Evolutionary conservation across 2,329 filamentous ascomycete species (phyloP).

Genomic region (Pseudonectria buxi): DNA sequence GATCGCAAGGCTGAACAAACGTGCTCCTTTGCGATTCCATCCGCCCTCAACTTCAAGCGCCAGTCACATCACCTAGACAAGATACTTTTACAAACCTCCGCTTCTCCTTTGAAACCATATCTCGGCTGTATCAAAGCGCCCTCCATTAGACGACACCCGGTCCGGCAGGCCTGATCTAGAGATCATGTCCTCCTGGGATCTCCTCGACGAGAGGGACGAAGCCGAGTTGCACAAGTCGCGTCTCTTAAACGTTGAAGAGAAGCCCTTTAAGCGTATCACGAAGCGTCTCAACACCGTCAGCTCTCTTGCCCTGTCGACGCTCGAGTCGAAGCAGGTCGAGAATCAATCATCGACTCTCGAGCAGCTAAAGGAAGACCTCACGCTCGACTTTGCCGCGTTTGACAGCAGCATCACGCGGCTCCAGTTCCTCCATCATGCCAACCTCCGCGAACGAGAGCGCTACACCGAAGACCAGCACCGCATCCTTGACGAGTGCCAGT

Average conservation of each 20-base stretch:
- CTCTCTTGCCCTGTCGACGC: slow-evolving; percentile 39
- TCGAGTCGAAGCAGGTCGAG: slow-evolving; percentile 29
- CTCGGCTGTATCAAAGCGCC: no score
- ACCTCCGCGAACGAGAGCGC: slow-evolving; percentile 73
- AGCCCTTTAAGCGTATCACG: slow-evolving; percentile 82
- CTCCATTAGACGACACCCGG: no score
- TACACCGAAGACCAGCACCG: slow-evolving; percentile 75
- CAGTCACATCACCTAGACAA: not conserved
- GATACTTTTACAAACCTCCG: not conserved
- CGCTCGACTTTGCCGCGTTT: slow-evolving; percentile 82
- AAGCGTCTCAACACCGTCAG: slow-evolving; percentile 68
- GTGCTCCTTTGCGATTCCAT: slow-evolving; percentile 2
- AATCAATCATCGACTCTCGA: slow-evolving; percentile 45
- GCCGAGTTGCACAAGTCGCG: slow-evolving; percentile 82
- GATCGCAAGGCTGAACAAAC: slow-evolving; percentile 16
- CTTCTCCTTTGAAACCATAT: no score
- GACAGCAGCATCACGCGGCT: slow-evolving; percentile 81
- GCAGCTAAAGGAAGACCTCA: slow-evolving; percentile 75
- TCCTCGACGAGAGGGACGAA: slow-evolving; percentile 70
- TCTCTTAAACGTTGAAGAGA: slow-evolving; percentile 84
- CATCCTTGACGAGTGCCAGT: slow-evolving; percentile 71
- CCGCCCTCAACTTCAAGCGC: no score
- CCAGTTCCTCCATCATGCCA: slow-evolving; percentile 78
- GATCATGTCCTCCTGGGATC: slow-evolving; percentile 49
- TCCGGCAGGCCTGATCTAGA: no score